A percentile compares a stretch with the other conserved stretches of the same genome.
Evolutionary conservation across 192 early-diverging fungal genomes (phyloP).

Genomic region (Mortierella claussenii): DNA sequence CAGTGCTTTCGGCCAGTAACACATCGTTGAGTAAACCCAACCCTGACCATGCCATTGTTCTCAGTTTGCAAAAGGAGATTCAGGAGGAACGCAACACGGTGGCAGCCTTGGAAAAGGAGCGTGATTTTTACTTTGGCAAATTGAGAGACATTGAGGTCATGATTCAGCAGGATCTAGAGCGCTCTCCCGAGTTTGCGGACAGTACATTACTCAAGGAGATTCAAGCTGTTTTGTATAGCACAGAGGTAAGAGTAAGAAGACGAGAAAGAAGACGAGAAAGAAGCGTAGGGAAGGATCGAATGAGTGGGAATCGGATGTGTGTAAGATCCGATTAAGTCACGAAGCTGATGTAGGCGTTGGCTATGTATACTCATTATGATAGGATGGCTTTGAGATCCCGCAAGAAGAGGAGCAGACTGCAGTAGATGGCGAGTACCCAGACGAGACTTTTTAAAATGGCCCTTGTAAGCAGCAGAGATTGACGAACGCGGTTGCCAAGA

Average conservation of each 20-base stretch:
- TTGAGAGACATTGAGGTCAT: conserved; percentile 93
- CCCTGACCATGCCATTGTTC: conserved; percentile 62
- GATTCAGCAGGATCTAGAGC: conserved; percentile 81
- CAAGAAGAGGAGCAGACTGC: conserved; percentile 59
- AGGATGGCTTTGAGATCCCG: conserved; percentile 86
- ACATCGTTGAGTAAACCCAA: conserved; percentile 22
- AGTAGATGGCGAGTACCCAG: conserved; percentile 57
- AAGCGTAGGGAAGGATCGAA: no score
- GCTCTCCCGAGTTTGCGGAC: conserved; percentile 55
- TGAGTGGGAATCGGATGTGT: no score
- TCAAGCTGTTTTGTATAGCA: conserved; percentile 92
- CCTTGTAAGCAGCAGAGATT: no score
- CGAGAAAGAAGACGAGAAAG: no score
- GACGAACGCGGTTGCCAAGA: no score
- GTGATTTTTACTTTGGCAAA: conserved; percentile 98
- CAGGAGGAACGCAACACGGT: conserved; percentile 86
- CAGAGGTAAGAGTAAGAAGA: conserved; percentile 67
- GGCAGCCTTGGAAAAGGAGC: conserved; percentile 94
- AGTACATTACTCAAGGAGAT: conserved; percentile 75
- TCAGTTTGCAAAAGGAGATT: conserved; percentile 81
- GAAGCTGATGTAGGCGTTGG: no score
- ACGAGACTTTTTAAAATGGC: conserved; percentile 76
- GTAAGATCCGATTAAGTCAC: no score
- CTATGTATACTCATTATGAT: no score
- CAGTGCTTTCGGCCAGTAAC: conserved; percentile 18